Base-by-base conservation (phyloP, 306 rosid species). In the Cercis canadensis region DNA sequence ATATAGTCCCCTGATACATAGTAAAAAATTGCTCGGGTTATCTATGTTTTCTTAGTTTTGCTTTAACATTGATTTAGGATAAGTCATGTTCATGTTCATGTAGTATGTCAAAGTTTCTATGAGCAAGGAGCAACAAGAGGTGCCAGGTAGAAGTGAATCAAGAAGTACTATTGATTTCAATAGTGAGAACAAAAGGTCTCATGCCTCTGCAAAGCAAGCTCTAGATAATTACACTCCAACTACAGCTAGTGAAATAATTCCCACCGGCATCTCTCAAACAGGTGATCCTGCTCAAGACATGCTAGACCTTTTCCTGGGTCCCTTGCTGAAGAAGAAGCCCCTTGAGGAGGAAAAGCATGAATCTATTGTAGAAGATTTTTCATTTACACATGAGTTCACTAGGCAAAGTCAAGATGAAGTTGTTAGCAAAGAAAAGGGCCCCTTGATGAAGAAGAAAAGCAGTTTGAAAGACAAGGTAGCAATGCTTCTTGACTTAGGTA, bases 241-340 rank as follows among this genome's bases (percentile, higher is more conserved):
- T 67, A 70, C 54, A 44, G 55, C 74, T 10, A 72, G 52, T 41
- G 82, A 82, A 69, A 58, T 73, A 78, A 64, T 10, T 51, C 53
- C 16, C 57, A 45, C 62, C 47, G 67, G 40, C 66, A 70, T 75
- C 52, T 33, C 59, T 33, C 75, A 65, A 72, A 72, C 81, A 17
- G 87, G 73, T 65, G 81, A 93, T 78, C 90, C 96, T 70, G 92
- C 96, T 70, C 92, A 75, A 67, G 92, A 88, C 63, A 90, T 93
- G 96, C 74, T 90, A 70, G 81, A 88, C 66, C 77, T 93, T 78
- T 86, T 85, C 76, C 81, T 93, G 75, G 98, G 96, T 69, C 89
- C 93, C 33, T 80, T 84, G 87, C 75, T 88, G 66, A 86, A 70
- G 78, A 90, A 77, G 43, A 24, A 24, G 71, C 80, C 89, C 44